A percentile compares a stretch with the other conserved stretches of the same genome.
phyloP scores from a whole-genome alignment of 2,329 filamentous ascomycete species.

The Ploettnerulaceae sp. region DNA sequence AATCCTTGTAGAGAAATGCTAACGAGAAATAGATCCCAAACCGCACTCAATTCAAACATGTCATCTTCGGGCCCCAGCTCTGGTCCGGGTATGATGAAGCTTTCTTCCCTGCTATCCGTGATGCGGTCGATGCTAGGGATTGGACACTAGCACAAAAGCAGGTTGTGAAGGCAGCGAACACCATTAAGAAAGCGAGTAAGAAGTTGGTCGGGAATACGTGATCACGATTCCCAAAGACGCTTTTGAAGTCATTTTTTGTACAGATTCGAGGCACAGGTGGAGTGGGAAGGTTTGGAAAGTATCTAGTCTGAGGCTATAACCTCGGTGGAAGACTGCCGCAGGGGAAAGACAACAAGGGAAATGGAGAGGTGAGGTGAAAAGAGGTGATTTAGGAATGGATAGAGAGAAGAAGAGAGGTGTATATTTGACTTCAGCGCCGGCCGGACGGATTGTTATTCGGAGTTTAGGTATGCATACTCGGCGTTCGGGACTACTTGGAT shows the following conservation, averaged over 20 bases:
- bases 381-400: no score
- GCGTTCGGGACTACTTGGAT: no score
- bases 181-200: conserved; percentile 55
- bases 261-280: background rate
- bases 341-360: background rate
- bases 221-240: background rate
- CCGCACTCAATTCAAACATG: conserved; percentile 89
- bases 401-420: no score
- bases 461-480: no score
- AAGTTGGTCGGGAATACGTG: conserved; percentile 30
- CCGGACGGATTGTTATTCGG: no score
- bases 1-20: conserved; percentile 10
- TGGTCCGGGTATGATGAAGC: conserved; percentile 67
- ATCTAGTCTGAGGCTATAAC: no score
- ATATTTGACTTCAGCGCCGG: no score
- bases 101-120: conserved; percentile 79
- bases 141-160: conserved; percentile 64
- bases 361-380: background rate
- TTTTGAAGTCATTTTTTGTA: background rate
- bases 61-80: conserved; percentile 77
- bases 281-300: background rate
- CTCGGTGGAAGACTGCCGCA: no score
- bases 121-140: conserved; percentile 67
- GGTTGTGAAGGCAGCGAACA: conserved; percentile 65
- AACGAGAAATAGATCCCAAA: conserved; percentile 60